Conservation (phyloP, 495 filamentous ascomycete species). For the Staphylotrichum longicolle region DNA sequence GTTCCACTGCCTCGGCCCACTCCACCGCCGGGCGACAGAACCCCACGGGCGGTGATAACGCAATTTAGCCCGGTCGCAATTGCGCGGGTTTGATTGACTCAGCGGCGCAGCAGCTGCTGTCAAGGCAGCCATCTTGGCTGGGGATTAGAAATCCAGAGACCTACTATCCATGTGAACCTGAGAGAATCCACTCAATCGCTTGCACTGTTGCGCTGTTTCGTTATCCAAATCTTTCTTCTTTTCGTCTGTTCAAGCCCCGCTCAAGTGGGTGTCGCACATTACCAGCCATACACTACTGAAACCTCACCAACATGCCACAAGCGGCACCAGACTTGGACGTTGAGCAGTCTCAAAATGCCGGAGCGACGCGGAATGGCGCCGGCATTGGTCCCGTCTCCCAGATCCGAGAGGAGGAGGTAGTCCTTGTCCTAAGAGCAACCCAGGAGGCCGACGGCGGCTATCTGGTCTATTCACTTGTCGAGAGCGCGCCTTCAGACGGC, state of each 20-base stretch:
- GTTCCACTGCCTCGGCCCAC: conserved; percentile 14
- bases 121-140: conserved; percentile 1
- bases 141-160: conserved; percentile 23
- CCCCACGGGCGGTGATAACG: conserved; percentile 22
- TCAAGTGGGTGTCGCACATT: too few relatives aligned
- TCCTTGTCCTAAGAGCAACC: conserved; percentile 30
- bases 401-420: conserved; percentile 36
- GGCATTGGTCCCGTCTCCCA: not conserved
- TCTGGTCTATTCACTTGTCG: conserved; percentile 38
- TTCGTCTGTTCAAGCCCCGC: not conserved
- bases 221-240: not conserved
- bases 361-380: not conserved
- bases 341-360: not conserved
- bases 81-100: not conserved
- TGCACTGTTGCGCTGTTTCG: too few relatives aligned
- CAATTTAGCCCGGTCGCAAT: conserved; percentile 18
- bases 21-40: not conserved
- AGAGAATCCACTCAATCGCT: too few relatives aligned
- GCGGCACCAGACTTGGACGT: not conserved
- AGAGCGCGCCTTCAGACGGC: conserved; percentile 18
- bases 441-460: conserved; percentile 21
- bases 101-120: not conserved
- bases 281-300: too few relatives aligned
- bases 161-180: not conserved
- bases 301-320: not conserved